phyloP scores from a whole-genome alignment of 2,329 filamentous ascomycete genomes.

The Drechslerella stenobrocha region DNA sequence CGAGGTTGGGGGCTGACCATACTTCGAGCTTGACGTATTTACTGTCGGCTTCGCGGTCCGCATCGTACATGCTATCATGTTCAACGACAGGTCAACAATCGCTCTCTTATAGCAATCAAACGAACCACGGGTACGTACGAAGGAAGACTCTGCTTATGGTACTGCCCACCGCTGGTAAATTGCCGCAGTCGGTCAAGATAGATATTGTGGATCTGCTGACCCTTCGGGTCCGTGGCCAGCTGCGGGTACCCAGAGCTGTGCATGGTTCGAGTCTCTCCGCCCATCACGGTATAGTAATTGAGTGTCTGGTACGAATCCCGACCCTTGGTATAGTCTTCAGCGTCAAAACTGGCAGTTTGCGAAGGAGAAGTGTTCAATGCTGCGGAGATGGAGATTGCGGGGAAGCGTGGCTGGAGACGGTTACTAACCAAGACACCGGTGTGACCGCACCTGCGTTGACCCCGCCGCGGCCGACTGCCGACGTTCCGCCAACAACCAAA shows the following conservation, averaged over 20 bases:
- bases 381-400: background rate
- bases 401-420: background rate
- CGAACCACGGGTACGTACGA: constrained; percentile 61
- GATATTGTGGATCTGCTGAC: constrained; percentile 80
- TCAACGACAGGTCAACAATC: background rate
- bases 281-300: constrained; percentile 55
- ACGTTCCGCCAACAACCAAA: no score
- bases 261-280: constrained; percentile 58
- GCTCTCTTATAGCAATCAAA: background rate
- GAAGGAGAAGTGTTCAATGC: background rate
- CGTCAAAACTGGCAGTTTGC: background rate
- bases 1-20: constrained; percentile 77
- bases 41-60: constrained; percentile 64
- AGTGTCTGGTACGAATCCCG: background rate
- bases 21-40: constrained; percentile 81
- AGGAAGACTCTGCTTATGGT: constrained; percentile 72
- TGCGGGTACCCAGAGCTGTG: constrained; percentile 49
- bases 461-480: background rate
- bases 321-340: background rate
- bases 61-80: constrained; percentile 41
- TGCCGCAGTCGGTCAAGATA: constrained; percentile 80
- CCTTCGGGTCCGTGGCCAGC: constrained; percentile 60
- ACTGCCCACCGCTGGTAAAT: constrained; percentile 79
- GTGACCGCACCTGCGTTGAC: background rate
- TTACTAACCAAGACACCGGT: background rate